Conservation (phyloP, 331 rosid species). For the Spiraea crenata region DNA sequence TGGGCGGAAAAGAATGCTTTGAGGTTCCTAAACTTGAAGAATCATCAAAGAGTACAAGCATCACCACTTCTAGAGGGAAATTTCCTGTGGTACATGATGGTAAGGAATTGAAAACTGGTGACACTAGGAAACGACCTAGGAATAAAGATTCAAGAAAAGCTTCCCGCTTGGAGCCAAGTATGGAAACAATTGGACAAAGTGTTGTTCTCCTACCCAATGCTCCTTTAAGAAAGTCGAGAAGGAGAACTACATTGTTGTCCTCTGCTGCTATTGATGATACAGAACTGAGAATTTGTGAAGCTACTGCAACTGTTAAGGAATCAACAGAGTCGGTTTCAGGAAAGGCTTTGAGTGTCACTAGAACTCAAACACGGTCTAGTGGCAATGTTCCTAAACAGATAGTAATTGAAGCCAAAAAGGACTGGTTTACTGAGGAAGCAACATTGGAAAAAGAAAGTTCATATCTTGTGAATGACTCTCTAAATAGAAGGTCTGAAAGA, state of each 20-base stretch:
- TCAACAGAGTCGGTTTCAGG: slow-evolving; percentile 3
- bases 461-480: background rate
- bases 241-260: slow-evolving; percentile 6
- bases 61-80: background rate
- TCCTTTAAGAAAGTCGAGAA: slow-evolving; percentile 24
- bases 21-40: slow-evolving; percentile 8
- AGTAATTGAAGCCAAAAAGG: background rate
- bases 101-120: background rate
- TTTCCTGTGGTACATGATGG: background rate
- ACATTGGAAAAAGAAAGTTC: slow-evolving; percentile 8
- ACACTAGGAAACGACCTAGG: slow-evolving; percentile 12
- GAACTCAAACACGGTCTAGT: slow-evolving; percentile 1
- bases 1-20: background rate
- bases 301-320: background rate
- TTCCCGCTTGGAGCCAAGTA: background rate
- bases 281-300: slow-evolving; percentile 3
- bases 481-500: slow-evolving; percentile 9
- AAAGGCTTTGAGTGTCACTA: background rate
- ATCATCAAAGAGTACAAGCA: background rate
- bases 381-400: slow-evolving; percentile 13
- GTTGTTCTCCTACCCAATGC: slow-evolving; percentile 6
- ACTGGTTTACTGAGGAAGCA: background rate
- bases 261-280: background rate
- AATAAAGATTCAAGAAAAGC: background rate
- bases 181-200: slow-evolving; percentile 1